Evolutionary conservation across 1,139 yeast genomes (phyloP).

Genomic region (Protomyces lactucae-debilis): DNA sequence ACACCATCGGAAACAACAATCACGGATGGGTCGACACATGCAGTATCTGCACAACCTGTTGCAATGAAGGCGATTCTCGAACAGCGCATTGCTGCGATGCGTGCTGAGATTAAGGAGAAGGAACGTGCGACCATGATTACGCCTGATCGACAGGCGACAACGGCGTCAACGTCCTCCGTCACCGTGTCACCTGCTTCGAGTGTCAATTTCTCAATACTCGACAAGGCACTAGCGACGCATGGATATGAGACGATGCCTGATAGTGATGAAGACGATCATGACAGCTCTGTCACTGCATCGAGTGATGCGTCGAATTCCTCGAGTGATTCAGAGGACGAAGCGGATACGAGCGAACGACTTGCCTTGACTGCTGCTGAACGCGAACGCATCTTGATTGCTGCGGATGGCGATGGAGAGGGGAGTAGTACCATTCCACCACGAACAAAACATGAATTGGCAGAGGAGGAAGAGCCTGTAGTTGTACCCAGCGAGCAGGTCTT

Average conservation of each 20-base stretch:
- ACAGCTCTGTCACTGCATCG: not conserved
- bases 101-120: slow-evolving; percentile 10
- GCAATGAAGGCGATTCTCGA: not conserved
- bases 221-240: slow-evolving; percentile 19
- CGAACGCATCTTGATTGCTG: slow-evolving; percentile 13
- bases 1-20: not conserved
- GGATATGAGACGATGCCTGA: slow-evolving; percentile 23
- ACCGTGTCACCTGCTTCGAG: not conserved
- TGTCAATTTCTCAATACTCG: slow-evolving; percentile 15
- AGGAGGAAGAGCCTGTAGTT: slow-evolving; percentile 20
- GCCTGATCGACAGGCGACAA: not conserved
- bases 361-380: slow-evolving; percentile 16
- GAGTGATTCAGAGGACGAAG: slow-evolving; percentile 6
- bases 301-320: not conserved
- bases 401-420: slow-evolving; percentile 19
- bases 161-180: not conserved
- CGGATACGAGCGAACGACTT: not conserved
- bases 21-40: not conserved
- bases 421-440: slow-evolving; percentile 3
- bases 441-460: slow-evolving; percentile 18
- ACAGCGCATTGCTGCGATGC: slow-evolving; percentile 19
- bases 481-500: slow-evolving; percentile 13
- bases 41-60: not conserved
- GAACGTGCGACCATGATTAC: not conserved
- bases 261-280: slow-evolving; percentile 14